Evolutionary conservation across 1,284 basidiomycete genomes (phyloP).

Genomic region (Tilletiopsis washingtonensis): DNA sequence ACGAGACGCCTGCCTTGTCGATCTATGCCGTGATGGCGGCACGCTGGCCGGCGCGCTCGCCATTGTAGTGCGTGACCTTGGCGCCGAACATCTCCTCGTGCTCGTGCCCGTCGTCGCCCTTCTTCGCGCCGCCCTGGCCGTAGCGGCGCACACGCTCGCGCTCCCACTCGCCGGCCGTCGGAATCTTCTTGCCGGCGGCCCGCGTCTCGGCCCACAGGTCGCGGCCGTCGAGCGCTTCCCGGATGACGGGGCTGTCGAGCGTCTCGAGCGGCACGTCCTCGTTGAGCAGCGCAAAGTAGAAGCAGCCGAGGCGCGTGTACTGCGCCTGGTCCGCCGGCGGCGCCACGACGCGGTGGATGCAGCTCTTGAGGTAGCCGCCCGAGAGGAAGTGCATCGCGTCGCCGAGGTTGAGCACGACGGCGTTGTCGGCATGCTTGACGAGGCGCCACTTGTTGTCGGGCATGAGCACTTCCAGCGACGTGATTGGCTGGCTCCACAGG

Average conservation of each 20-base stretch:
- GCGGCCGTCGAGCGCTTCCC: slow-evolving; percentile 17
- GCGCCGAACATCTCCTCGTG: slow-evolving; percentile 37
- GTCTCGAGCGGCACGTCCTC: slow-evolving; percentile 45
- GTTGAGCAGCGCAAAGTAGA: slow-evolving; percentile 49
- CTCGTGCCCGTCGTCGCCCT: slow-evolving; percentile 39
- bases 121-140: slow-evolving; percentile 38
- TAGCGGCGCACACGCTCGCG: slow-evolving; percentile 39
- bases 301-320: slow-evolving; percentile 47
- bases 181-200: slow-evolving; percentile 19
- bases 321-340: slow-evolving; percentile 49
- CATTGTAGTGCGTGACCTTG: slow-evolving; percentile 36
- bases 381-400: slow-evolving; percentile 43
- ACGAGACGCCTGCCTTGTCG: no score
- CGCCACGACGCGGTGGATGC: slow-evolving; percentile 49
- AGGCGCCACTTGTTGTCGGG: slow-evolving; percentile 49
- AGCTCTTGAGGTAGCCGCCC: slow-evolving; percentile 46
- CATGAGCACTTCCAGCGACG: slow-evolving; percentile 50
- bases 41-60: slow-evolving; percentile 9
- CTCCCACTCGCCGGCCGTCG: slow-evolving; percentile 44
- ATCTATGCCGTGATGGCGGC: background rate
- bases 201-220: slow-evolving; percentile 32
- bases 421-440: slow-evolving; percentile 47
- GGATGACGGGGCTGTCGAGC: slow-evolving; percentile 43
- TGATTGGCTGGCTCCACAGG: slow-evolving; percentile 50
- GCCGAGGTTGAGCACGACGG: slow-evolving; percentile 43